phyloP scores from a whole-genome alignment of 257 asterid genomes.

The Rauvolfia tetraphylla region DNA sequence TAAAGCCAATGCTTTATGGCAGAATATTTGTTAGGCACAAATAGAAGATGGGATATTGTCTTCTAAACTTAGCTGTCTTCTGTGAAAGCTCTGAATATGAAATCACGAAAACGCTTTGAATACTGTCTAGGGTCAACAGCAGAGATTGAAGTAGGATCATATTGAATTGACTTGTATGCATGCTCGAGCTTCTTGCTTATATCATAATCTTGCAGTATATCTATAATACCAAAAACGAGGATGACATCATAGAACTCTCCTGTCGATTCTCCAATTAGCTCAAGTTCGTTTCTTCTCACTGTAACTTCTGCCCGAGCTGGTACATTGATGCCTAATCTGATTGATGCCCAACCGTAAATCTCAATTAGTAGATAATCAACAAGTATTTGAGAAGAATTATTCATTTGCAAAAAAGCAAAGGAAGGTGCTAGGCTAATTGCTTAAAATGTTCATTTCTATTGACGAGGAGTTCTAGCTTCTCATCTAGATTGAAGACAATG shows the following conservation, averaged over 20 bases:
- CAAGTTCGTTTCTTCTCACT: conserved; percentile 40
- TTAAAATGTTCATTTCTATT: not conserved
- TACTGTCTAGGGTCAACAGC: conserved; percentile 90
- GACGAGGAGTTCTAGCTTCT: not conserved
- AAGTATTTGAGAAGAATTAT: not conserved
- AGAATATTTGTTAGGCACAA: conserved; percentile 10
- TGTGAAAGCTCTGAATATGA: conserved; percentile 63
- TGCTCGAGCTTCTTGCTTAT: conserved; percentile 95
- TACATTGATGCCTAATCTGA: conserved; percentile 57
- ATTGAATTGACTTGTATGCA: conserved; percentile 84
- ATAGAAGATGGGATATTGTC: not conserved
- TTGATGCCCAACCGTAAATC: conserved; percentile 40
- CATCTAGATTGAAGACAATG: not conserved
- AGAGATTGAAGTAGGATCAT: conserved; percentile 85
- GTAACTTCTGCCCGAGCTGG: conserved; percentile 78
- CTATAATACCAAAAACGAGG: conserved; percentile 78
- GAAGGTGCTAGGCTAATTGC: not conserved
- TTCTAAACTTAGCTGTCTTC: conserved; percentile 45
- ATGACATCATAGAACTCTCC: conserved; percentile 78
- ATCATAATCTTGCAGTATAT: conserved; percentile 83
- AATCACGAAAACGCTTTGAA: conserved; percentile 75
- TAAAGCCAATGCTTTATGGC: conserved; percentile 9
- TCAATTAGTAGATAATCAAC: not conserved
- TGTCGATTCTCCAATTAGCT: conserved; percentile 72
- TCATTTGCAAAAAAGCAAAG: not conserved